Evolutionary conservation across 257 asterid species (phyloP), one percentile per base, ranked within the genome.

Genomic region (Vinca minor): DNA sequence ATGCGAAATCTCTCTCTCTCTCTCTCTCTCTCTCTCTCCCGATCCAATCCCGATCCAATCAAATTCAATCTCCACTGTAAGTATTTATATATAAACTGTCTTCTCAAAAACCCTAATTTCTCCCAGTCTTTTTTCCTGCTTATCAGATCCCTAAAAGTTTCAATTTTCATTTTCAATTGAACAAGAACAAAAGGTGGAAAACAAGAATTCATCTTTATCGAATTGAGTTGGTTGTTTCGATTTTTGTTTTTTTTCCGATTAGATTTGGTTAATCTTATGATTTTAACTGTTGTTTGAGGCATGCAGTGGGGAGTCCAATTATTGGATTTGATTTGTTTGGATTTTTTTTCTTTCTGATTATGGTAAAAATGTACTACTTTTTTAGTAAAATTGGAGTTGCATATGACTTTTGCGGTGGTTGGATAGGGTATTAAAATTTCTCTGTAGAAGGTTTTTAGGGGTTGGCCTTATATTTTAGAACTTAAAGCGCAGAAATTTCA

Each of bases 11-110:
- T 41, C 58, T 6, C n/a, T n/a, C 73, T 14, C 38, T 41, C 62
- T 34, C 39, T 59, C 65, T 72, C 78, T 71, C 76, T 82, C 59
- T 36, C 69, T 73, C 63, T 65, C 71, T 67, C 73, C 80, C 67
- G 64, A 74, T 74, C 76, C 76, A 58, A 68, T 78, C 78, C 87
- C 87, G 65, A 69, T 73, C 78, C 82, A 71, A 69, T 71, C 82
- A 2, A 64, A 64, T 32, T 50, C 67, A 34, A n/a, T 57, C 64
- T 54, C 48, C 67, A 70, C 85, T 72, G 89, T 87, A 82, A 81
- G 87, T 73, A 44, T 36, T n/a, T n/a, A 41, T 11, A 36, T n/a
- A 32, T 29, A 59, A 5, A 8, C 18, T 34, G 4, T 34, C 38
- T n/a, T 35, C 42, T 12, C 41, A 36, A 44, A 52, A 70, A 55